Base-by-base conservation (phyloP, 225 moss, liverwort and hornwort genomes). In the Antitrichia curtipendula region DNA sequence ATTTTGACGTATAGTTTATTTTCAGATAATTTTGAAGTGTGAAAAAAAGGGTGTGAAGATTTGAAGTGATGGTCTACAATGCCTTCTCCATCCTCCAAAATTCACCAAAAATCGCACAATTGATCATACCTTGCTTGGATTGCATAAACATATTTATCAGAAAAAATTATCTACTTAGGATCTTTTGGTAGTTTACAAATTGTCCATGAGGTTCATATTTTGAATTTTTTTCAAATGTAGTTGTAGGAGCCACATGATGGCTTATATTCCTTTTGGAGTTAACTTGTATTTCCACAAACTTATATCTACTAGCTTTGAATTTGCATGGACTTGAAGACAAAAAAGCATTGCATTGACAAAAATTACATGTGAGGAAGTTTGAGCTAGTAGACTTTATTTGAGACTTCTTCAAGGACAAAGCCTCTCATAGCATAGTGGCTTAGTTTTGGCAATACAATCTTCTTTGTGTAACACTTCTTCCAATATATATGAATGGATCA, bases 261-360 rank as follows among this genome's bases (percentile, higher is more conserved):
- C 6, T n/a, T 65, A 6, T 65, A 3, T 11, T 11, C n/a, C 11
- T 66, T 66, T 2, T 12, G 4, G 22, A 11, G 4, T 21, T n/a
- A 38, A 45, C 4, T 29, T 10, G 16, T 29, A 0, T 2, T 72
- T 1, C 1, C 3, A 45, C 3, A 6, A 29, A 72, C 1, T 47
- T 6, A 16, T 72, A 16, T 45, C 0, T 71, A 2, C 6, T 1
- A 1, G 1, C 8, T 45, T 47, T 29, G 2, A 29, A 45, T 45
- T 47, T 72, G 17, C 47, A 10, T 17, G 10, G 10, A 45, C 16
- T 6, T 72, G 3, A 45, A 43, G 9, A 8, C 0, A 3, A 71
- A 3, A 3, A 72, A 2, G 16, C 28, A 45, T 14, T 70, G 15
- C 70, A 71, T 71, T 16, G 27, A 71, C 4, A 10, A 17, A 45